Percentiles rank a stretch among this genome's conserved stretches.
Evolutionary conservation across 805 yeast species (phyloP).

Genomic region (Candida tibetensis): DNA sequence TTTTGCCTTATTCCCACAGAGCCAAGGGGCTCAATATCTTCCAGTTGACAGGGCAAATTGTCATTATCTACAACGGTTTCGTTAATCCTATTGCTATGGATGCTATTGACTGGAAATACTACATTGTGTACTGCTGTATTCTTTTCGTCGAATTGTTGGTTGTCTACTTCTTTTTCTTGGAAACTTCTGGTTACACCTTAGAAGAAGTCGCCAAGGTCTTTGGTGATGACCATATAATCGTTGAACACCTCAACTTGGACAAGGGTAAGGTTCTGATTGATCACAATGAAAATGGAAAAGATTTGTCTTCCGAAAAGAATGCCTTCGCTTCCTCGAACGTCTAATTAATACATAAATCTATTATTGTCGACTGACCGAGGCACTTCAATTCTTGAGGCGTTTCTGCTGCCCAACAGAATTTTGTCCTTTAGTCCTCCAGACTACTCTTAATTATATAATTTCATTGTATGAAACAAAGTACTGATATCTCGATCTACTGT

Average conservation of each 20-base stretch:
- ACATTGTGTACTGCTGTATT: conserved; percentile 37
- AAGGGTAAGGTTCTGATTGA: conserved; percentile 2
- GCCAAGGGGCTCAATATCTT: conserved; percentile 40
- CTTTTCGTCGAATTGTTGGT: conserved; percentile 27
- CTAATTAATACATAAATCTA: too few relatives aligned
- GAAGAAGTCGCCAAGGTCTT: conserved; percentile 44
- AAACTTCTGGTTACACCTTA: conserved; percentile 42
- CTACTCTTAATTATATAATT: too few relatives aligned
- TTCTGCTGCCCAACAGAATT: too few relatives aligned
- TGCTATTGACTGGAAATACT: conserved; percentile 42
- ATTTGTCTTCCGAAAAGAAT: background rate
- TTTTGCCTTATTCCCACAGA: conserved; percentile 36
- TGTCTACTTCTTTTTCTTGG: conserved; percentile 36
- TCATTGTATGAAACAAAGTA: too few relatives aligned
- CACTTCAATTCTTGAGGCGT: background rate
- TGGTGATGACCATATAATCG: conserved; percentile 28
- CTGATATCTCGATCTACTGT: too few relatives aligned
- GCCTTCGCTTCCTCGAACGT: background rate
- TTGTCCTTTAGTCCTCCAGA: too few relatives aligned
- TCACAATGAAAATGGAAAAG: conserved; percentile 1
- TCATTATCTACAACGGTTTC: conserved; percentile 22
- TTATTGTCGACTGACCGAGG: too few relatives aligned
- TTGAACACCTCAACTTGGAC: conserved; percentile 1
- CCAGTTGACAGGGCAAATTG: conserved; percentile 18
- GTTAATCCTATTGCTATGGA: conserved; percentile 37